Percentiles rank a stretch among this genome's conserved stretches.
Conservation (phyloP, 805 yeast genomes). For the Saccharomycopsis sp. region DNA sequence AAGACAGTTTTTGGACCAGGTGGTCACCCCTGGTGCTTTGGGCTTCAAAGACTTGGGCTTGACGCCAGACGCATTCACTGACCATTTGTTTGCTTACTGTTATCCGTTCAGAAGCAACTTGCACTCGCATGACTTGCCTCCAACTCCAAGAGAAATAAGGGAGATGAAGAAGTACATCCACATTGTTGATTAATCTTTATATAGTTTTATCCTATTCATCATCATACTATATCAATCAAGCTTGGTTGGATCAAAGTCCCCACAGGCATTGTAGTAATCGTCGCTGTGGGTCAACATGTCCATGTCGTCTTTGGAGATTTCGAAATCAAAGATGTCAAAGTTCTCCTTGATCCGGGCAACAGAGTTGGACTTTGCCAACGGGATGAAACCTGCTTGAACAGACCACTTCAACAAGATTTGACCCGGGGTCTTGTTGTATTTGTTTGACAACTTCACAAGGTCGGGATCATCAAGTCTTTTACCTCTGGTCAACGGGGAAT, state of each 20-base stretch:
- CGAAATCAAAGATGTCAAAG: no score
- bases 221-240: no score
- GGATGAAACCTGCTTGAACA: conserved; percentile 45
- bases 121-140: conserved; percentile 36
- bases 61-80: conserved; percentile 43
- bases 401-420: conserved; percentile 54
- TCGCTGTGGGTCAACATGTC: no score
- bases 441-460: conserved; percentile 91
- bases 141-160: conserved; percentile 30
- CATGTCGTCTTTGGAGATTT: no score
- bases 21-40: conserved; percentile 36
- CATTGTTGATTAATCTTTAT: conserved; percentile 15
- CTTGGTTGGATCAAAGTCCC: no score
- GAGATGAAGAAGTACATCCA: conserved; percentile 24
- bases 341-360: conserved; percentile 33
- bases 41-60: conserved; percentile 63
- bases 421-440: conserved; percentile 61
- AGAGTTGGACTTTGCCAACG: conserved; percentile 40
- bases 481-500: conserved; percentile 57
- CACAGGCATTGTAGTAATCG: neutral
- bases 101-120: conserved; percentile 27
- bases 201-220: neutral
- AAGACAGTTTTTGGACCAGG: conserved; percentile 63
- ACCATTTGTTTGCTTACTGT: conserved; percentile 39
- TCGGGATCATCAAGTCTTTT: conserved; percentile 39